Evolutionary conservation across 805 yeast genomes (phyloP).

Genomic region (Candida multigemmis): DNA sequence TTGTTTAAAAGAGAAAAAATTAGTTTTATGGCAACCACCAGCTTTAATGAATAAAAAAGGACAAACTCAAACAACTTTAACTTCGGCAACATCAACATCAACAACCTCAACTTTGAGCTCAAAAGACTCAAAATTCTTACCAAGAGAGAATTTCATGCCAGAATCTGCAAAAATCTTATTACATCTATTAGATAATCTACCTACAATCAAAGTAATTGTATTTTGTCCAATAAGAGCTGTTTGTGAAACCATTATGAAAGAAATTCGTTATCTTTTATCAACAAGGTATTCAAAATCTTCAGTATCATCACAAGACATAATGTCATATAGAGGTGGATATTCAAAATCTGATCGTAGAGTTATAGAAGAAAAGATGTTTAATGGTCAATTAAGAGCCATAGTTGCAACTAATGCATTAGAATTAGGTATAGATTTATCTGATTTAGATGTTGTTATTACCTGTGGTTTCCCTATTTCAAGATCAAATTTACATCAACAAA

Average conservation of each 20-base stretch:
- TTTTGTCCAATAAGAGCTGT: constrained; percentile 82
- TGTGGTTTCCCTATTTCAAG: constrained; percentile 90
- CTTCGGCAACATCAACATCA: not conserved
- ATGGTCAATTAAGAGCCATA: constrained; percentile 75
- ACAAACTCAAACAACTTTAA: constrained; percentile 12
- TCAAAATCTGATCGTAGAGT: constrained; percentile 76
- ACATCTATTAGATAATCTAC: constrained; percentile 43
- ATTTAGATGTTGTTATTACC: constrained; percentile 81
- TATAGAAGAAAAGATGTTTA: constrained; percentile 86
- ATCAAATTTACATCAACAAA: constrained; percentile 86
- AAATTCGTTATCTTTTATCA: constrained; percentile 50
- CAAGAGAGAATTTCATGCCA: constrained; percentile 57
- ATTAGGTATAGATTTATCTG: constrained; percentile 91
- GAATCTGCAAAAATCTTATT: constrained; percentile 74
- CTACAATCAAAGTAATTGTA: constrained; percentile 71
- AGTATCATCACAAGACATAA: constrained; percentile 44
- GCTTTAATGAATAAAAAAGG: constrained; percentile 47
- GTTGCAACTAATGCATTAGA: constrained; percentile 94
- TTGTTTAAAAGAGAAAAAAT: constrained; percentile 68
- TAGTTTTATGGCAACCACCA: constrained; percentile 85
- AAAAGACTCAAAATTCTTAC: constrained; percentile 9
- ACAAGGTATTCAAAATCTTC: constrained; percentile 33
- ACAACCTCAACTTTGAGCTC: constrained; percentile 1
- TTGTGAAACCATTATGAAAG: constrained; percentile 84
- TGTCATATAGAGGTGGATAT: constrained; percentile 95